Conservation (phyloP, 1,139 yeast species). For the Groenewaldozyma auringiensis region DNA sequence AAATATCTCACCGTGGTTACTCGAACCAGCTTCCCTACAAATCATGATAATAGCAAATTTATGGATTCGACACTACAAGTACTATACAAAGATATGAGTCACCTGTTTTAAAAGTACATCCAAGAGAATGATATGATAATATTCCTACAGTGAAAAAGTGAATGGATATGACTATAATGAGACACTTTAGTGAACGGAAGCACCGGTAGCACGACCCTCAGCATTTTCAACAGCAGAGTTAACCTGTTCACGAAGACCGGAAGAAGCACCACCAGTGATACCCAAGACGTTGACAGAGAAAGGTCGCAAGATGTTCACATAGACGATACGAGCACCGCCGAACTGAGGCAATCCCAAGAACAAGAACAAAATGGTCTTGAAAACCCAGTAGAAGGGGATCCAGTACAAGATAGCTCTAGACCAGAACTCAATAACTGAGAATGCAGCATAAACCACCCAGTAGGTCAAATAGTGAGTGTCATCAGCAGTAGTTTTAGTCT, state of each 20-base stretch:
- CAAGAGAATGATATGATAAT: too few relatives aligned
- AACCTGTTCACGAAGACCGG: constrained; percentile 29
- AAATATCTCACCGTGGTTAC: too few relatives aligned
- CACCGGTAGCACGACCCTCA: constrained; percentile 26
- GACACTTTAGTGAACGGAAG: constrained; percentile 10
- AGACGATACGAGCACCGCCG: constrained; percentile 75
- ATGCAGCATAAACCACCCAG: constrained; percentile 94
- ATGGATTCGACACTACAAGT: too few relatives aligned
- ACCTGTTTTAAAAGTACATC: too few relatives aligned
- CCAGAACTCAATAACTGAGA: constrained; percentile 93
- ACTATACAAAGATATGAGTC: too few relatives aligned
- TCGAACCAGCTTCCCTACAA: too few relatives aligned
- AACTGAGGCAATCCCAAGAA: constrained; percentile 84
- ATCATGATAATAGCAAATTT: too few relatives aligned
- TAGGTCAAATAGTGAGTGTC: constrained; percentile 85
- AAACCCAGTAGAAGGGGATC: constrained; percentile 93
- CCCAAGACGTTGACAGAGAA: constrained; percentile 51
- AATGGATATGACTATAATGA: too few relatives aligned
- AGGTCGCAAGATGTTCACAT: constrained; percentile 61
- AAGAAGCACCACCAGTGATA: constrained; percentile 23
- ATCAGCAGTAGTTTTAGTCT: constrained; percentile 57
- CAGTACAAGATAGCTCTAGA: constrained; percentile 84
- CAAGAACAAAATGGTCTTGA: constrained; percentile 81
- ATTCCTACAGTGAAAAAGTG: too few relatives aligned
- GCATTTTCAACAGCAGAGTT: constrained; percentile 24